Percentiles rank a stretch among this genome's conserved stretches.
phyloP scores from a whole-genome alignment of 371 early-diverging fungal species.

The Apophysomyces elegans region DNA sequence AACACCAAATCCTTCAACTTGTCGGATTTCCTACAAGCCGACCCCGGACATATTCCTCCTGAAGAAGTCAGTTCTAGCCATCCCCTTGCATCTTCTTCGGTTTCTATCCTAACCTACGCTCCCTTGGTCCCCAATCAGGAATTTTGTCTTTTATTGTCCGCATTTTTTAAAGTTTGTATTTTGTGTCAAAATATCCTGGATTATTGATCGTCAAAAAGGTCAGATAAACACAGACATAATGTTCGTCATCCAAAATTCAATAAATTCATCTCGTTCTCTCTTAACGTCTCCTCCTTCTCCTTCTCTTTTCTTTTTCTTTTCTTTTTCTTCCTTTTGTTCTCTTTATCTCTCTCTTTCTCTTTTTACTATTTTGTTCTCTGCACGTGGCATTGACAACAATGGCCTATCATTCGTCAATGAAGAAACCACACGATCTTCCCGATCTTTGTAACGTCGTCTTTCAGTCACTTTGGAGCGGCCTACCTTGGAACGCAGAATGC shows the following conservation, averaged over 20 bases:
- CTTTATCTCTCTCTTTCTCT: background rate
- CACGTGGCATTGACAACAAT: slow-evolving; percentile 12
- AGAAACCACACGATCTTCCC: slow-evolving; percentile 6
- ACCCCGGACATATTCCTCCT: background rate
- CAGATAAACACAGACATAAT: slow-evolving; percentile 59
- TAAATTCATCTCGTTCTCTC: slow-evolving; percentile 51
- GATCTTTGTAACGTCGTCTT: slow-evolving; percentile 8
- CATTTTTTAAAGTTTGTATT: background rate
- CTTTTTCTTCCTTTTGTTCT: slow-evolving; percentile 10
- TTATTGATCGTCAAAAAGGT: slow-evolving; percentile 69
- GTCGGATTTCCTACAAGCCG: no score
- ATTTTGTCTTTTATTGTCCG: slow-evolving; percentile 9
- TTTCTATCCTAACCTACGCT: background rate
- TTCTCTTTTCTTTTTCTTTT: slow-evolving; percentile 6
- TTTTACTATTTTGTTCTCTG: background rate
- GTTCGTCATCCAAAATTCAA: slow-evolving; percentile 67
- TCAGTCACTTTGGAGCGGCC: slow-evolving; percentile 1
- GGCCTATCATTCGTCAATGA: background rate
- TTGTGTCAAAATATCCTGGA: slow-evolving; percentile 23
- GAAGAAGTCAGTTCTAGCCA: background rate
- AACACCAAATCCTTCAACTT: no score
- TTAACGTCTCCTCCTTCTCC: slow-evolving; percentile 14
- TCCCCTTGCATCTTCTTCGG: background rate
- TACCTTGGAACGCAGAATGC: background rate
- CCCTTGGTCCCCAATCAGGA: slow-evolving; percentile 3